Evolutionary conservation across 2,329 filamentous ascomycete species (phyloP), one percentile per base, ranked within the genome.

Genomic region (Sporothrix brasiliensis): DNA sequence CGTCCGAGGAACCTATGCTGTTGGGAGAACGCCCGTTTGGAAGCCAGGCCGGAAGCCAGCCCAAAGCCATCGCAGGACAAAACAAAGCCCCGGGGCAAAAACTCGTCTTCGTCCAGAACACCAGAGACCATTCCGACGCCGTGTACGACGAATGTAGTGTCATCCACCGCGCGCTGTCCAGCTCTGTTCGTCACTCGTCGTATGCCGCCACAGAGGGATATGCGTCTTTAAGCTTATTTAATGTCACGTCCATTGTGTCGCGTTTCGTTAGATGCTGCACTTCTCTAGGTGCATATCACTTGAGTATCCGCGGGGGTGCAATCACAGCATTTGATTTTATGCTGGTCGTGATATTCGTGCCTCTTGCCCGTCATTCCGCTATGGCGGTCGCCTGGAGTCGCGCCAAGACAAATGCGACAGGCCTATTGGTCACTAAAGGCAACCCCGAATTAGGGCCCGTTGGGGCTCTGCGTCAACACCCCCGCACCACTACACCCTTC

Each of bases 21-120:
- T 44, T 41, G n/a, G 39, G 34, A 24, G 24, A 44, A 61, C 58
- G 58, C 58, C 58, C 11, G n/a, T 61, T 61, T 61, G n/a, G 10
- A 61, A 44, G 39, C 39, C 58, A 41, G 11, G 4, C 16, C 4
- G 9, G 13, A 47, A 34, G 11, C 21, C 58, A 44, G 41, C 21
- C 24, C 56, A 34, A 60, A 56, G 27, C 27, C 19, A 30, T 16
- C 4, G 6, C 56, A 41, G 30, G 19, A 10, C 58, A 47, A 61
- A 24, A 61, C 58, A 34, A 61, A 58, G 30, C 30, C 19, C 54
- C 14, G 16, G 30, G 54, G 2, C 7, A n/a, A n/a, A 56, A 16
- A 47, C 16, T 13, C 44, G 16, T 14, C 4, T 14, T 16, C 11
- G 4, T 5, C 44, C 3, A 14, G 13, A 47, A 47, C 11, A 24